phyloP scores from a whole-genome alignment of 2,329 filamentous ascomycete species.

The Teratosphaeria gauchensis region DNA sequence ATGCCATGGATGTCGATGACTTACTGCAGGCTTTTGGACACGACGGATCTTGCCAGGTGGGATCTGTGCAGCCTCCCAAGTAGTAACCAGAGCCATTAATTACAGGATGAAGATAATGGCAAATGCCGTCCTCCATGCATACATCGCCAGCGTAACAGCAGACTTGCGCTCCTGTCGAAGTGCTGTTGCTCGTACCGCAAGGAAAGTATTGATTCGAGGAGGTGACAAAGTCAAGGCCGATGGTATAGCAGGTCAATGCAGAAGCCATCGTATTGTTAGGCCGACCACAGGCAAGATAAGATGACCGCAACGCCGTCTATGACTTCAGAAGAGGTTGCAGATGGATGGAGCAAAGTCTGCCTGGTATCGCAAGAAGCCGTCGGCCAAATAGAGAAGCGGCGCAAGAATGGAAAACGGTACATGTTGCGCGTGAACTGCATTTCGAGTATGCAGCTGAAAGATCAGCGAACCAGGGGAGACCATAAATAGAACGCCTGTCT shows the following conservation, averaged over 20 bases:
- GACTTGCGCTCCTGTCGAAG: background rate
- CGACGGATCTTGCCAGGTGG: background rate
- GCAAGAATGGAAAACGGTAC: too few species aligned
- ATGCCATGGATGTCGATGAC: background rate
- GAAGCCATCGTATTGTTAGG: background rate
- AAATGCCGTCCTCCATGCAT: constrained; percentile 3
- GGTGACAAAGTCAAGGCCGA: constrained; percentile 1
- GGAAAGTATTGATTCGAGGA: constrained; percentile 3
- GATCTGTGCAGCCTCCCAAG: constrained; percentile 4
- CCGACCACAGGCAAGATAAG: background rate
- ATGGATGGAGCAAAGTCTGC: too few species aligned
- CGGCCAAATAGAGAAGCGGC: too few species aligned
- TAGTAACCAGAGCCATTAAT: constrained; percentile 3
- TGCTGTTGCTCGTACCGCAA: background rate
- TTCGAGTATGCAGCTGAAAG: too few species aligned
- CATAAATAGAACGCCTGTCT: too few species aligned
- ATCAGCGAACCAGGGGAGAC: too few species aligned
- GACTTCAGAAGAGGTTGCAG: too few species aligned
- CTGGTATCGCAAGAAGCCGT: too few species aligned
- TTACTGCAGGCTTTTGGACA: background rate
- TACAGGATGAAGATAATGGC: constrained; percentile 2
- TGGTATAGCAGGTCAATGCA: constrained; percentile 1
- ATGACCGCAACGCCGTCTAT: too few species aligned
- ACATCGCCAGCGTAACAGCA: constrained; percentile 3
- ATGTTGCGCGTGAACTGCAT: too few species aligned